A percentile compares a stretch with the other conserved stretches of the same genome.
Conservation (phyloP, 176 grass and related monocot species). For the Phragmites australis region DNA sequence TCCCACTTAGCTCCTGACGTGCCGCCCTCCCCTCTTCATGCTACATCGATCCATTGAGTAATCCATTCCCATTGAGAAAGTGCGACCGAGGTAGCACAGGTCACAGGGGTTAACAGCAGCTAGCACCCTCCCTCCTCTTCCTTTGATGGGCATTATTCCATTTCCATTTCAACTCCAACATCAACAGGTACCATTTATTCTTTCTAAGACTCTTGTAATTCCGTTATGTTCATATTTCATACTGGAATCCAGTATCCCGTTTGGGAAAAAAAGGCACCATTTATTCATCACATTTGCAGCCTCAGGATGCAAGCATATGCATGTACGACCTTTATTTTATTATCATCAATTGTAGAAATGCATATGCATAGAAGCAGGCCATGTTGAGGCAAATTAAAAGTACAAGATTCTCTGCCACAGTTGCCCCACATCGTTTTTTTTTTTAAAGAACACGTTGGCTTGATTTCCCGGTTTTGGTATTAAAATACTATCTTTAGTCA, state of each 20-base stretch:
- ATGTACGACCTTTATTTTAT: background rate
- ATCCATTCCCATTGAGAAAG: background rate
- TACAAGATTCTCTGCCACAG: background rate
- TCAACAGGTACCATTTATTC: conserved; percentile 20
- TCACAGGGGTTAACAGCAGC: background rate
- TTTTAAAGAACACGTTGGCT: background rate
- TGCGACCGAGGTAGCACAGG: background rate
- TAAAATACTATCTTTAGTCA: too few relatives aligned
- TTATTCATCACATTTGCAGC: too few relatives aligned
- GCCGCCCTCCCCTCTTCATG: background rate
- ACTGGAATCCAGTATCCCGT: too few relatives aligned
- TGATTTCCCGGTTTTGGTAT: background rate
- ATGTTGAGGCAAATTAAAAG: background rate
- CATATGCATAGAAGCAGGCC: background rate
- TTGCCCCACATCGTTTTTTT: background rate
- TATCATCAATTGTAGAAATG: background rate
- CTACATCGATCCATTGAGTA: background rate
- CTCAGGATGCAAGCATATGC: too few relatives aligned
- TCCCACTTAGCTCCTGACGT: background rate
- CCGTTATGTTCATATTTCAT: too few relatives aligned
- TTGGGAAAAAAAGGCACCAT: too few relatives aligned
- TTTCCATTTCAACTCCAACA: conserved; percentile 35
- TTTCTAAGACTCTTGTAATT: too few relatives aligned
- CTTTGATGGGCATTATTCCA: conserved; percentile 43
- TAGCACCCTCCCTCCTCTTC: background rate